Conservation (phyloP, 1,284 basidiomycete genomes). For the Ustilago tritici region DNA sequence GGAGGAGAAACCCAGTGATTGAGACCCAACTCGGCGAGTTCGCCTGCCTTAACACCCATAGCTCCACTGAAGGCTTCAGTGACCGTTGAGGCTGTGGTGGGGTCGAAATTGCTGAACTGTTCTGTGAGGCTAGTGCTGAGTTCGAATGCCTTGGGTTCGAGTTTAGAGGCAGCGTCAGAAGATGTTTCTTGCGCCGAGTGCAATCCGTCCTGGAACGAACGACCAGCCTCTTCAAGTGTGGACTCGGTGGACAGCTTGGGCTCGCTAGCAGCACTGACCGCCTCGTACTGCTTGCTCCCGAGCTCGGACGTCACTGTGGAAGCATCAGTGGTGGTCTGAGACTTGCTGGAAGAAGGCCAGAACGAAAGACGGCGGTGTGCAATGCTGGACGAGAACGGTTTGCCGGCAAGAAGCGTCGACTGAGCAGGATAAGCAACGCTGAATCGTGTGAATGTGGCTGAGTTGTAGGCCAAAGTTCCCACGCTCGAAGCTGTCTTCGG, state of each 20-base stretch:
- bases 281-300: slow-evolving; percentile 22
- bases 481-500: slow-evolving; percentile 11
- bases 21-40: slow-evolving; percentile 82
- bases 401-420: slow-evolving; percentile 26
- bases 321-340: neutral
- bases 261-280: slow-evolving; percentile 11
- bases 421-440: slow-evolving; percentile 20
- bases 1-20: slow-evolving; percentile 72
- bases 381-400: slow-evolving; percentile 27
- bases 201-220: slow-evolving; percentile 11
- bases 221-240: slow-evolving; percentile 15
- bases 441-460: slow-evolving; percentile 21
- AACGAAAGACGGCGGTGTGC: slow-evolving; percentile 26
- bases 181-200: slow-evolving; percentile 16
- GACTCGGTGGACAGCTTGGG: slow-evolving; percentile 13
- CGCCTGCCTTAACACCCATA: slow-evolving; percentile 77
- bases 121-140: slow-evolving; percentile 21
- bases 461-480: slow-evolving; percentile 23
- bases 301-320: slow-evolving; percentile 16
- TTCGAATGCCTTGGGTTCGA: slow-evolving; percentile 25
- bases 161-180: slow-evolving; percentile 25
- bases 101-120: slow-evolving; percentile 32
- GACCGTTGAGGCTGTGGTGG: slow-evolving; percentile 37
- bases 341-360: slow-evolving; percentile 20
- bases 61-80: slow-evolving; percentile 40